Evolutionary conservation across 2,329 filamentous ascomycete species (phyloP), one percentile per base, ranked within the genome.

Genomic region (Lachnellula occidentalis): DNA sequence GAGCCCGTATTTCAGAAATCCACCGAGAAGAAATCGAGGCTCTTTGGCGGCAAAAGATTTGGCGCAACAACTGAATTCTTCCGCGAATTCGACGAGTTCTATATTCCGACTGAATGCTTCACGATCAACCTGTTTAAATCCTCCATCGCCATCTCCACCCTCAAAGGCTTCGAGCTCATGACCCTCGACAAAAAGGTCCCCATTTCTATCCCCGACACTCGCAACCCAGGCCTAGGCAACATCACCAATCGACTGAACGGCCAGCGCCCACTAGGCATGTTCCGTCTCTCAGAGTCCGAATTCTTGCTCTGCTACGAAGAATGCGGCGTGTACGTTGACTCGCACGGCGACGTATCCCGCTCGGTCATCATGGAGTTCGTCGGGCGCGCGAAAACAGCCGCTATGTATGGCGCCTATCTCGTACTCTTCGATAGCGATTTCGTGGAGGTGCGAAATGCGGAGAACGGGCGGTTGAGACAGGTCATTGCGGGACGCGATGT

Each of bases 321-420:
- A 71, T 97, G 92, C 64, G 94, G 92, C 17, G 92, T 99, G 8
- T 99, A 97, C 67, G 88, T 97, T 68, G 95, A 99, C 76, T 96
- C 97, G 73, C 91, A 97, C 71, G 94, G 94, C 61, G 94, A 99
- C 58, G 90, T 99, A 27, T 92, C 86, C 39, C 87, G 95, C 45
- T 90, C 87, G 27, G 90, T 97, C 55, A 92, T 97, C 66, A 96
- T 99, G 91, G 91, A 97, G 69, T 99, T 97, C 70, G 94, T 95
- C n/a, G 94, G 94, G 62, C 92, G 82, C 70, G 94, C 94, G 1
- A 86, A 87, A 58, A 83, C 85, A 12, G 92, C 92, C 2, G 94
- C 91, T 58, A 86, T 97, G 74, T 95, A 90, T 64, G 92, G 91
- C 1, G 87, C 91, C 55, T 97, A 96, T 70, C 81, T 99, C 4